phyloP scores from a whole-genome alignment of 2,329 filamentous ascomycete species.

The Grosmannia huntii region DNA sequence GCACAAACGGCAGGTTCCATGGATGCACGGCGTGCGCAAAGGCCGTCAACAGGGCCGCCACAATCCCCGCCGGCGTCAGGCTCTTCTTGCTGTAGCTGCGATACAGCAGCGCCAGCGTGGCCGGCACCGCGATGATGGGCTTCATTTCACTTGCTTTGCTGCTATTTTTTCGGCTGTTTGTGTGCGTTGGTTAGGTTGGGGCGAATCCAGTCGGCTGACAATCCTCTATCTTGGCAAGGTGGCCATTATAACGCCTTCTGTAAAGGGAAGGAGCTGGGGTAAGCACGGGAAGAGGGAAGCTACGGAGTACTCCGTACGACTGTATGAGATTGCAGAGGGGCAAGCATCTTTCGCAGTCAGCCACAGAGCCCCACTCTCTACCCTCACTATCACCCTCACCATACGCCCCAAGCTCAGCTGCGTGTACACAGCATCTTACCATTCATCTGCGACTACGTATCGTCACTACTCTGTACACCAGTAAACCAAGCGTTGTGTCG shows the following conservation, averaged over 20 bases:
- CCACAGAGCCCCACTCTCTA: not conserved
- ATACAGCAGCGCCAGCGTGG: conserved; percentile 47
- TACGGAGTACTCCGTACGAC: no score
- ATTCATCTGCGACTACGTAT: not conserved
- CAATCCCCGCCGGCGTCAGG: conserved; percentile 64
- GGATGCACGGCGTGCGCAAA: conserved; percentile 78
- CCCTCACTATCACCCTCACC: not conserved
- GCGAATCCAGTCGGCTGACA: not conserved
- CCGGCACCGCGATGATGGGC: conserved; percentile 42
- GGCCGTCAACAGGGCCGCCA: conserved; percentile 61
- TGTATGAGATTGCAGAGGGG: not conserved
- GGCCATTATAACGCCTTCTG: not conserved
- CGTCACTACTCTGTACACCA: not conserved
- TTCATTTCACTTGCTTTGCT: conserved; percentile 32
- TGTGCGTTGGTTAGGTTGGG: not conserved
- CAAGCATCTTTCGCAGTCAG: not conserved
- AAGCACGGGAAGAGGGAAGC: not conserved
- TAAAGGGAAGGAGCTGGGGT: not conserved
- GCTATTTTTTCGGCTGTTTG: not conserved
- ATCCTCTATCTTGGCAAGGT: not conserved
- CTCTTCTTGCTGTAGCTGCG: conserved; percentile 61
- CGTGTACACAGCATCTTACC: no score
- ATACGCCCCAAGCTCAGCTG: not conserved
- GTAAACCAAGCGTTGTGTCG: not conserved
- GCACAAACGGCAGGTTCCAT: conserved; percentile 79